phyloP scores from a whole-genome alignment of 2,329 filamentous ascomycete genomes.

The Sporothrix brasiliensis region DNA sequence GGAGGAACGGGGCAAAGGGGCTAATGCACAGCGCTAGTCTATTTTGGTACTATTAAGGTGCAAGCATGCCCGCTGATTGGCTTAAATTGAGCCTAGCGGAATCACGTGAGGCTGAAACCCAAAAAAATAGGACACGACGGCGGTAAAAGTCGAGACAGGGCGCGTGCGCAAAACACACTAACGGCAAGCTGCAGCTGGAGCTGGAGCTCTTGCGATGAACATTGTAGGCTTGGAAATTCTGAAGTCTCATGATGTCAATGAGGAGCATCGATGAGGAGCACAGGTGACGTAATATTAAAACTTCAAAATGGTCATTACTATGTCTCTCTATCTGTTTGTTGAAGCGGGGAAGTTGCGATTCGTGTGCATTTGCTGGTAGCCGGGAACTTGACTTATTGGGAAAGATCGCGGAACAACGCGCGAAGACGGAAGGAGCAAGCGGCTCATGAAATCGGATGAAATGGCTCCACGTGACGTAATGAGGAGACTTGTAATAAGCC shows the following conservation, averaged over 20 bases:
- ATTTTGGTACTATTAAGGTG: neutral
- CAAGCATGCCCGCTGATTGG: constrained; percentile 1
- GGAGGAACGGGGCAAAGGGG: constrained; percentile 9
- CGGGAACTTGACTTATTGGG: constrained; percentile 5
- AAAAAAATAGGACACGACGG: neutral
- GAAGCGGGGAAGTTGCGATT: neutral
- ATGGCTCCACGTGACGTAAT: constrained; percentile 29
- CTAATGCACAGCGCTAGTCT: constrained; percentile 21
- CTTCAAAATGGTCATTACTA: neutral
- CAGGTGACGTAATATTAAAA: neutral
- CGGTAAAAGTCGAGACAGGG: neutral
- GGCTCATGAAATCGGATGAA: constrained; percentile 8
- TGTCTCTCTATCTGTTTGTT: neutral
- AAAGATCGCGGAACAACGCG: constrained; percentile 16
- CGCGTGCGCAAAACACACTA: constrained; percentile 5
- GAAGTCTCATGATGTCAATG: neutral
- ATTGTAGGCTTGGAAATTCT: constrained; percentile 9
- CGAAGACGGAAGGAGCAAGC: constrained; percentile 15
- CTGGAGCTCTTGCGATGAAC: constrained; percentile 19
- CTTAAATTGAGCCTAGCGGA: neutral
- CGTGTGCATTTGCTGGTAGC: neutral
- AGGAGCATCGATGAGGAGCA: neutral
- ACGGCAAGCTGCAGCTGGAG: constrained; percentile 21
- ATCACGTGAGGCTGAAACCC: constrained; percentile 10
- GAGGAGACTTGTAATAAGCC: constrained; percentile 9